phyloP scores from a whole-genome alignment of 73 alveolate genomes.

The Halteria grandinella region DNA sequence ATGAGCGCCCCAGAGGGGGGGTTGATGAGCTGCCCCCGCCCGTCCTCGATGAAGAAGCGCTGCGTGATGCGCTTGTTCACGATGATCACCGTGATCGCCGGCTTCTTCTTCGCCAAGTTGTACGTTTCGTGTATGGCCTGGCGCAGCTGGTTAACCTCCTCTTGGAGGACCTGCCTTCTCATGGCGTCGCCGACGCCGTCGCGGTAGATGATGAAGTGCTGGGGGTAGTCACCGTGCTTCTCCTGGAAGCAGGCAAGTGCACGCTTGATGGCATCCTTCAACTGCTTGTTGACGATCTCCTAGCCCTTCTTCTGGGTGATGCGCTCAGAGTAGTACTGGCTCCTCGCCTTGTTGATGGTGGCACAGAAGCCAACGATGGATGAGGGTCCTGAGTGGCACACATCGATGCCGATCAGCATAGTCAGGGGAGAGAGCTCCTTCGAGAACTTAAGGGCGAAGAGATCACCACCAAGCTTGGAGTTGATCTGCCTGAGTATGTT shows the following conservation, averaged over 20 bases:
- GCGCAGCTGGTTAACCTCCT: conserved; percentile 72
- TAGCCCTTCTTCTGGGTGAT: conserved; percentile 50
- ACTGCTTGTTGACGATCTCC: conserved; percentile 47
- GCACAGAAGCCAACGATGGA: conserved; percentile 76
- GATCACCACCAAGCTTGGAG: conserved; percentile 51
- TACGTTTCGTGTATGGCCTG: conserved; percentile 28
- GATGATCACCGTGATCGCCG: conserved; percentile 74
- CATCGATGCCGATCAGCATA: conserved; percentile 74
- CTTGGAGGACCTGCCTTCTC: conserved; percentile 64
- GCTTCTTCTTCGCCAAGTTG: conserved; percentile 41
- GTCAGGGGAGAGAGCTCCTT: conserved; percentile 35
- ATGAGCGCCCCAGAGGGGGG: conserved; percentile 81
- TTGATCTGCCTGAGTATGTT: conserved; percentile 40
- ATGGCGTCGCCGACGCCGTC: conserved; percentile 84
- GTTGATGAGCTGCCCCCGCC: conserved; percentile 41
- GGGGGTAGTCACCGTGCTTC: conserved; percentile 66
- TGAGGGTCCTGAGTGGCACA: conserved; percentile 53
- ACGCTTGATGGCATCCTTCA: conserved; percentile 29
- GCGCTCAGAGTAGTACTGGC: conserved; percentile 58
- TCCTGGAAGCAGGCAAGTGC: conserved; percentile 48
- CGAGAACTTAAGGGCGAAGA: conserved; percentile 26
- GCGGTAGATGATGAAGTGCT: conserved; percentile 77
- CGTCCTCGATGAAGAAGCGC: conserved; percentile 77
- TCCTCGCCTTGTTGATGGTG: conserved; percentile 54
- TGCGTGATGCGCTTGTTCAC: conserved; percentile 87